Evolutionary conservation across 441 rosid genomes (phyloP).

Genomic region (Hura crepitans): DNA sequence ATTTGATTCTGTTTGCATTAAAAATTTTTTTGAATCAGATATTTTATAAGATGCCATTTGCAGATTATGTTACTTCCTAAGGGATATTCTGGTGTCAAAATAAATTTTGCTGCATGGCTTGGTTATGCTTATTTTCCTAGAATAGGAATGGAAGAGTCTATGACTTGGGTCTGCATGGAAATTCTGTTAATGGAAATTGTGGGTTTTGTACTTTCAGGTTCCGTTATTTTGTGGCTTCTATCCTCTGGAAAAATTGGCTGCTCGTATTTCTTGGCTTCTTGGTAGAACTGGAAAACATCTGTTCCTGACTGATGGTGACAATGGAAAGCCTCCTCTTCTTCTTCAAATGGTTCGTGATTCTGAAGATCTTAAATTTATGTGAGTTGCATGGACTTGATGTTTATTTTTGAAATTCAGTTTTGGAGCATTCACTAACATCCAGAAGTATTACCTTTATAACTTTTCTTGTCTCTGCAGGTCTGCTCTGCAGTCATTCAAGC

Average conservation of each 20-base stretch:
- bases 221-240: conserved; percentile 63
- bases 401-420: conserved; percentile 7
- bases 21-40: not conserved
- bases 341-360: conserved; percentile 60
- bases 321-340: conserved; percentile 73
- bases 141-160: not conserved
- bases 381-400: conserved; percentile 31
- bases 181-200: conserved; percentile 15
- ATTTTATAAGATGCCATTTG: not conserved
- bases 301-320: conserved; percentile 55
- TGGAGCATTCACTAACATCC: conserved; percentile 10
- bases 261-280: conserved; percentile 50
- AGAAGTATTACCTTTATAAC: conserved; percentile 6
- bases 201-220: conserved; percentile 41
- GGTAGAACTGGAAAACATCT: conserved; percentile 88
- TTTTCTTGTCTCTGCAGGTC: conserved; percentile 50
- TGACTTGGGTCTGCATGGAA: not conserved
- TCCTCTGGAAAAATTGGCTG: conserved; percentile 58
- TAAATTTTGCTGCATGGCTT: not conserved
- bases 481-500: conserved; percentile 73
- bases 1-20: not conserved
- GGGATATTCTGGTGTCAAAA: not conserved
- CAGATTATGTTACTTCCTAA: not conserved
- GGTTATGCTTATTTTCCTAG: no score
- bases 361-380: conserved; percentile 76